Conservation (phyloP, 345 rosid species). For the Eucalyptus albens region DNA sequence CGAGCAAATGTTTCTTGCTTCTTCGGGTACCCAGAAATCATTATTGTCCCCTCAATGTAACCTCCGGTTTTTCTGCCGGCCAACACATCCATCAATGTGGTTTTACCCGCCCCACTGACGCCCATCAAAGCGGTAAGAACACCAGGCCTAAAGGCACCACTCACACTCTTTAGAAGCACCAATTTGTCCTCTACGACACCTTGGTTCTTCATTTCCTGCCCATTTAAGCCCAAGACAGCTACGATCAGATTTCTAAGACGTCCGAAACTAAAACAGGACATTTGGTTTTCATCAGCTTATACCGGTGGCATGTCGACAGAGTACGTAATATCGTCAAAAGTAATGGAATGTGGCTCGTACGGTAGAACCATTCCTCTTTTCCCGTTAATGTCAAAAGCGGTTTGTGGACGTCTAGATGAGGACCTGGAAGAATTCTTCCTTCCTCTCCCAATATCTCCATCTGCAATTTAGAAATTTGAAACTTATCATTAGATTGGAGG, state of each 20-base stretch:
- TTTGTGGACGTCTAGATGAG: not conserved
- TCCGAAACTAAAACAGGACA: not conserved
- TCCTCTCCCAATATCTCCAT: not conserved
- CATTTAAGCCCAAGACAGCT: not conserved
- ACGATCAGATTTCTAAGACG: not conserved
- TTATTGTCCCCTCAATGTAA: conserved; percentile 52
- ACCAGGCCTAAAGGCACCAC: conserved; percentile 79
- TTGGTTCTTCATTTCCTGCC: conserved; percentile 45
- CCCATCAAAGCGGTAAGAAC: conserved; percentile 78
- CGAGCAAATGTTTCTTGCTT: conserved; percentile 81
- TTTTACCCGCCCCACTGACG: conserved; percentile 84
- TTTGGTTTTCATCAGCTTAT: not conserved
- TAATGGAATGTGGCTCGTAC: conserved; percentile 18
- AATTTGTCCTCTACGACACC: conserved; percentile 47
- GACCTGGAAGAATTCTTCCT: not conserved
- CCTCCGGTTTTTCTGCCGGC: conserved; percentile 90
- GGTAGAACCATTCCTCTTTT: conserved; percentile 42
- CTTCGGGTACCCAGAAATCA: conserved; percentile 63
- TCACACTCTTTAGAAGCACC: conserved; percentile 60
- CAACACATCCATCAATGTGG: conserved; percentile 80
- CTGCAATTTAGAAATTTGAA: not conserved
- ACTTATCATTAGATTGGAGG: not conserved
- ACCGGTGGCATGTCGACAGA: conserved; percentile 43
- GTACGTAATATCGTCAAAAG: conserved; percentile 24
- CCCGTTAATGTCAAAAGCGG: not conserved